These are phyloP conservation scores for Kurtzmaniella natalensis DNA, from an alignment of 1,139 yeast genomes.

Conservation along the genomic window DNA sequence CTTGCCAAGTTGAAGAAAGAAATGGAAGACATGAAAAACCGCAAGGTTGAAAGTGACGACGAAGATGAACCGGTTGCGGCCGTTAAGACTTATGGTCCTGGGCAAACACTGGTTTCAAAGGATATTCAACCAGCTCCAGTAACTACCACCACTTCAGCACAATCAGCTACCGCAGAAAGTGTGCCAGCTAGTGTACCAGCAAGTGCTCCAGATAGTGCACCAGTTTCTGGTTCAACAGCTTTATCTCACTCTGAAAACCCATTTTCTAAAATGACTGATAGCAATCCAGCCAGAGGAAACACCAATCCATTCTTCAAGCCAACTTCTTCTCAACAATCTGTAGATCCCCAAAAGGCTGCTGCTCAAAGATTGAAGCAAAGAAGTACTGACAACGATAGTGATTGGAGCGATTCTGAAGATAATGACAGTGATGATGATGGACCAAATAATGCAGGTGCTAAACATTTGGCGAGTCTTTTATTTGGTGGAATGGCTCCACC, in stretches of 20 bases:
- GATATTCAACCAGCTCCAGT: constrained; percentile 6
- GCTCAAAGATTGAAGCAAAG: constrained; percentile 65
- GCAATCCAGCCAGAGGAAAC: constrained; percentile 11
- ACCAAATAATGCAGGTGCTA: constrained; percentile 53
- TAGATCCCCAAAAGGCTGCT: constrained; percentile 55
- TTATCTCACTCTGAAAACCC: constrained; percentile 35
- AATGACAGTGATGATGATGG: constrained; percentile 45
- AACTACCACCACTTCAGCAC: constrained; percentile 7
- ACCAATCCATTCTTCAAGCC: constrained; percentile 51
- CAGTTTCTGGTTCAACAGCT: constrained; percentile 7
- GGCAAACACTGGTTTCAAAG: constrained; percentile 9
- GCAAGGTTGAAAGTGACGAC: constrained; percentile 32
- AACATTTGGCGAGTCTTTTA: constrained; percentile 56
- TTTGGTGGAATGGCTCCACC: constrained; percentile 61
- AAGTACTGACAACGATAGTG: constrained; percentile 48
- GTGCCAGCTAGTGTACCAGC: constrained; percentile 9
- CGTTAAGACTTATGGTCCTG: constrained; percentile 29
- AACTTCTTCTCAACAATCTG: constrained; percentile 21
- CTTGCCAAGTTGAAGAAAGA: constrained; percentile 58
- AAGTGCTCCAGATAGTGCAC: constrained; percentile 6
- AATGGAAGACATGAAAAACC: constrained; percentile 52
- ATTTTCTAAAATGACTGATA: constrained; percentile 24
- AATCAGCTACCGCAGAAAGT: constrained; percentile 10
- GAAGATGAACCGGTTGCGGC: constrained; percentile 23
- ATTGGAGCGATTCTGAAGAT: constrained; percentile 56